A percentile compares a stretch with the other conserved stretches of the same genome.
Conservation (phyloP, 257 asterid species). For the Linaria vulgaris region DNA sequence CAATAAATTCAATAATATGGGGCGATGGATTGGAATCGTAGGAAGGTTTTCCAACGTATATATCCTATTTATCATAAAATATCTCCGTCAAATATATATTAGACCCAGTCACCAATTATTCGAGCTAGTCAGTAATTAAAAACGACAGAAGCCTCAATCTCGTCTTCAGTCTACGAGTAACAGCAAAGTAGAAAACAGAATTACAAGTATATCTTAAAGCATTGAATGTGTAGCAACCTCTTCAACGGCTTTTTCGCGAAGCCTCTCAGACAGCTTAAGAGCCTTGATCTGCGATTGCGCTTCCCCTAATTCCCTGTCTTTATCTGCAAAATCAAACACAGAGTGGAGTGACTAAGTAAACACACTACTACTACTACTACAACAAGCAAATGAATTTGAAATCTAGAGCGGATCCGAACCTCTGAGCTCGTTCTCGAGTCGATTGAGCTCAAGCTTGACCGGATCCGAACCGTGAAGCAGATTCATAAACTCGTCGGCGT, state of each 20-base stretch:
- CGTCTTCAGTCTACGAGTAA: not conserved
- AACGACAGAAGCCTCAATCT: not conserved
- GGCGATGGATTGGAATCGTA: no score
- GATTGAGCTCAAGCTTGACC: conserved; percentile 97
- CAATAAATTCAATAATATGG: no score
- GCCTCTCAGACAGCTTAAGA: conserved; percentile 57
- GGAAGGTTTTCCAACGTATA: not conserved
- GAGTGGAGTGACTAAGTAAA: not conserved
- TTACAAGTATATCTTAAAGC: not conserved
- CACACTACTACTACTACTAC: not conserved
- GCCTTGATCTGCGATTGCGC: conserved; percentile 73
- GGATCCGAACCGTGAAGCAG: conserved; percentile 99
- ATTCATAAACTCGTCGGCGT: conserved; percentile 92
- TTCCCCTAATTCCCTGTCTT: conserved; percentile 67
- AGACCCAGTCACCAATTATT: not conserved
- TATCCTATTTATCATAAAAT: not conserved
- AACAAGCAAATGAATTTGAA: conserved; percentile 27
- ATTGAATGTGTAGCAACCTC: conserved; percentile 46
- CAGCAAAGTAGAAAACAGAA: not conserved
- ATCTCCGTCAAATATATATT: not conserved
- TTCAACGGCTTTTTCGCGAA: conserved; percentile 74
- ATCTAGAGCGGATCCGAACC: conserved; percentile 82
- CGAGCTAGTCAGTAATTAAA: not conserved
- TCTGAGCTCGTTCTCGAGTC: conserved; percentile 98
- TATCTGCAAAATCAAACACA: conserved; percentile 36